A percentile compares a stretch with the other conserved stretches of the same genome.
Evolutionary conservation across 208 protist species (phyloP).

Genomic region (Acanthamoeba healyi): DNA sequence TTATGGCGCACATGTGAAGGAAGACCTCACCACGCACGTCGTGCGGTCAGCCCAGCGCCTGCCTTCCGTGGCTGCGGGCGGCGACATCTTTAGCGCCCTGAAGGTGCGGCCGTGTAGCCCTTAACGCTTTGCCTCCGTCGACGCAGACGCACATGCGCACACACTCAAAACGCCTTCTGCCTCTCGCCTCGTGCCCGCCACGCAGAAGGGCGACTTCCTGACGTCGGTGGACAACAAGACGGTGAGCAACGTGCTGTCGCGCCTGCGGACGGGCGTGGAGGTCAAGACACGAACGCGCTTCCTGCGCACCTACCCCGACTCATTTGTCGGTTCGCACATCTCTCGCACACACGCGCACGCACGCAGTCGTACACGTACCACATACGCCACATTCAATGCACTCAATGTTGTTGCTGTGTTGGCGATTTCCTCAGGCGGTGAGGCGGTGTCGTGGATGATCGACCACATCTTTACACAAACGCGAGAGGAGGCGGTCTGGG

Average conservation of each 20-base stretch:
- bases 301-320: conserved; percentile 14
- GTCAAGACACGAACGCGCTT: background rate
- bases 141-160: no score
- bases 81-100: background rate
- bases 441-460: conserved; percentile 64
- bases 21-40: no score
- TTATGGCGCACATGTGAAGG: no score
- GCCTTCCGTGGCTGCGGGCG: no score
- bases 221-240: conserved; percentile 15
- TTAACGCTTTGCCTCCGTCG: background rate
- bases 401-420: background rate
- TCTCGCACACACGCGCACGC: background rate
- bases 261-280: background rate
- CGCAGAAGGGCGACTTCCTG: conserved; percentile 44
- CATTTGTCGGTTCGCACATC: background rate
- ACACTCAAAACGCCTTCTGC: background rate
- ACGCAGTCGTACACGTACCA: background rate
- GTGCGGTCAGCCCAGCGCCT: no score
- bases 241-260: background rate
- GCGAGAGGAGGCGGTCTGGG: conserved; percentile 26
- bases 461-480: conserved; percentile 51
- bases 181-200: background rate
- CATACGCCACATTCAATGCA: background rate
- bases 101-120: background rate
- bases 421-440: background rate